Conservation (phyloP, 768 basidiomycete species). For the Strobilomyces confusus region DNA sequence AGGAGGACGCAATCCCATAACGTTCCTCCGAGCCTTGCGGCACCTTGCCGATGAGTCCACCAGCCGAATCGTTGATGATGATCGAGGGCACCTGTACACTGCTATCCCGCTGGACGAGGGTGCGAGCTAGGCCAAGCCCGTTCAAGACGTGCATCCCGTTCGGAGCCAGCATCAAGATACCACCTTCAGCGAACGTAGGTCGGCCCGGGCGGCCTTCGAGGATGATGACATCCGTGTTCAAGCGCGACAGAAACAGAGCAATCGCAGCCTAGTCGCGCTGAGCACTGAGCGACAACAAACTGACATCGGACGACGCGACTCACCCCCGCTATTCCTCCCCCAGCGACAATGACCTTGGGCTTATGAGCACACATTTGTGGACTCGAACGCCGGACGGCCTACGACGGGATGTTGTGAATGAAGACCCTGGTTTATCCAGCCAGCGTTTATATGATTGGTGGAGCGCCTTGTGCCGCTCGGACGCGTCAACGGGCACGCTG, state of each 20-base stretch:
- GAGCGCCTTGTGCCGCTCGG: constrained; percentile 7
- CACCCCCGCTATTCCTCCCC: constrained; percentile 28
- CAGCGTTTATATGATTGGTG: constrained; percentile 5
- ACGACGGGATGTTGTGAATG: not conserved
- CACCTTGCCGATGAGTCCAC: constrained; percentile 20
- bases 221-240: constrained; percentile 15
- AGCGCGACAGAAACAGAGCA: constrained; percentile 25
- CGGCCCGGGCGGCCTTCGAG: constrained; percentile 23
- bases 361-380: constrained; percentile 15
- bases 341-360: constrained; percentile 25
- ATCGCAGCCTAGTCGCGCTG: constrained; percentile 14
- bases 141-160: constrained; percentile 29
- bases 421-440: not conserved
- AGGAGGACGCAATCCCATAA: constrained; percentile 25
- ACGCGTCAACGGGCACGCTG: constrained; percentile 17
- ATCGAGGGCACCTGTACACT: constrained; percentile 19
- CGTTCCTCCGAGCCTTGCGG: constrained; percentile 27
- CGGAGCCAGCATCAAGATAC: constrained; percentile 26
- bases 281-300: not conserved
- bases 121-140: constrained; percentile 23
- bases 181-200: constrained; percentile 19
- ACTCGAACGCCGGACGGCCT: not conserved
- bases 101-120: constrained; percentile 21
- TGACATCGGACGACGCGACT: constrained; percentile 4
- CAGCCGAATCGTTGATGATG: constrained; percentile 20